Conservation (phyloP, 1,139 yeast genomes). For the Ogataea hybrid region DNA sequence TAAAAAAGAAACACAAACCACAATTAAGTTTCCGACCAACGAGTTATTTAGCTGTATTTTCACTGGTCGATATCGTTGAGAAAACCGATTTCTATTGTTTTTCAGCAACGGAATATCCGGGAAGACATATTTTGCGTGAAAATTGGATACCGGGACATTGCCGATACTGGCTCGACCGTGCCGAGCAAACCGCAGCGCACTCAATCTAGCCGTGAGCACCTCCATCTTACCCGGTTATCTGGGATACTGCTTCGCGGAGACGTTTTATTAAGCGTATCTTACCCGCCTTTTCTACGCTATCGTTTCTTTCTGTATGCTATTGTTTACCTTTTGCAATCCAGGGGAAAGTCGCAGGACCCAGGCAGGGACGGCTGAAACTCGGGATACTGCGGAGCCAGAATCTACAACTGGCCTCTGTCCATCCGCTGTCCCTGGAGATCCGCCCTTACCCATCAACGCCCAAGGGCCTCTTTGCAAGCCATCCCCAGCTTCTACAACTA, state of each 20-base stretch:
- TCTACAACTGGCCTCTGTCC: background rate
- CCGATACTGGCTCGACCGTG: conserved; percentile 4
- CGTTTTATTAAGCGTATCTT: background rate
- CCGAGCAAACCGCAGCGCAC: background rate
- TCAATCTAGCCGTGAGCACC: background rate
- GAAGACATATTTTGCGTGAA: conserved; percentile 7
- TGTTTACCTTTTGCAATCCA: background rate
- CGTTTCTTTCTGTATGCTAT: background rate
- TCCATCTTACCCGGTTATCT: background rate
- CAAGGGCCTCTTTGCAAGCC: background rate
- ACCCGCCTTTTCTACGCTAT: background rate
- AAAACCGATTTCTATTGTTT: conserved; percentile 4
- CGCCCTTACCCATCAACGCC: background rate
- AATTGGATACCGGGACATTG: conserved; percentile 2
- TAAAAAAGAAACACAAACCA: conserved; percentile 13
- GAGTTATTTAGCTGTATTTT: conserved; percentile 7
- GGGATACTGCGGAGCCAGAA: no score
- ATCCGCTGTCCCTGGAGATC: background rate
- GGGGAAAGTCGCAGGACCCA: background rate
- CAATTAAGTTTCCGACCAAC: conserved; percentile 7
- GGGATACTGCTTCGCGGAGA: background rate
- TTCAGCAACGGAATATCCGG: conserved; percentile 8
- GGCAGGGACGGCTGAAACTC: no score
- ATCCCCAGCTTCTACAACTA: conserved; percentile 1
- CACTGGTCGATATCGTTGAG: conserved; percentile 5